These are phyloP conservation scores for Thuidium tamariscinum DNA, from an alignment of 225 moss, liverwort and hornwort genomes.

Conservation along the genomic window DNA sequence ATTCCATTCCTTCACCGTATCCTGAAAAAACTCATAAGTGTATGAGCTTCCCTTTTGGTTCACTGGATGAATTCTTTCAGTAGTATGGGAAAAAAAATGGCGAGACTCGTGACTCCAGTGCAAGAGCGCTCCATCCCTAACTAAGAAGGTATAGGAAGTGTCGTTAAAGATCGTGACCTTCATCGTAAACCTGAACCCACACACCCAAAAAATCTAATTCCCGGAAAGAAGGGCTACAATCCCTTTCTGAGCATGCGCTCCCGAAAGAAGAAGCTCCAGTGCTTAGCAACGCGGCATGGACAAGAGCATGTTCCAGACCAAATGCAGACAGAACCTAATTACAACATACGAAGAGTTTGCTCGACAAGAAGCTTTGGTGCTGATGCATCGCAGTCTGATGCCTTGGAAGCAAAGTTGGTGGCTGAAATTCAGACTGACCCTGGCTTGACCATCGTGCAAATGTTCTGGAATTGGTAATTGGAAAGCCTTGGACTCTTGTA, in stretches of 20 bases:
- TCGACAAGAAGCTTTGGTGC: neutral
- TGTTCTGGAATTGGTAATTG: neutral
- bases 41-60: neutral
- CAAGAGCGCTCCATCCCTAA: neutral
- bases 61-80: neutral
- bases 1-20: neutral
- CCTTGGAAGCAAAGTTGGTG: neutral
- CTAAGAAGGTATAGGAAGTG: neutral
- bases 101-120: too few species aligned
- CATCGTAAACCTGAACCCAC: neutral
- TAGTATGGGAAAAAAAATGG: too few species aligned
- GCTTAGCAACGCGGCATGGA: neutral
- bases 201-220: neutral
- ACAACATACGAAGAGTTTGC: neutral
- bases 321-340: neutral
- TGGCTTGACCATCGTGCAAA: neutral
- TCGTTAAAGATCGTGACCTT: neutral
- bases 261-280: neutral
- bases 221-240: neutral
- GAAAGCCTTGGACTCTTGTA: neutral
- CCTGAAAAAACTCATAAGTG: neutral
- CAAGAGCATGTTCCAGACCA: neutral
- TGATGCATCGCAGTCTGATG: neutral
- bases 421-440: neutral
- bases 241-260: neutral